Evolutionary conservation across 441 rosid genomes (phyloP).

Genomic region (Daphne laureola): DNA sequence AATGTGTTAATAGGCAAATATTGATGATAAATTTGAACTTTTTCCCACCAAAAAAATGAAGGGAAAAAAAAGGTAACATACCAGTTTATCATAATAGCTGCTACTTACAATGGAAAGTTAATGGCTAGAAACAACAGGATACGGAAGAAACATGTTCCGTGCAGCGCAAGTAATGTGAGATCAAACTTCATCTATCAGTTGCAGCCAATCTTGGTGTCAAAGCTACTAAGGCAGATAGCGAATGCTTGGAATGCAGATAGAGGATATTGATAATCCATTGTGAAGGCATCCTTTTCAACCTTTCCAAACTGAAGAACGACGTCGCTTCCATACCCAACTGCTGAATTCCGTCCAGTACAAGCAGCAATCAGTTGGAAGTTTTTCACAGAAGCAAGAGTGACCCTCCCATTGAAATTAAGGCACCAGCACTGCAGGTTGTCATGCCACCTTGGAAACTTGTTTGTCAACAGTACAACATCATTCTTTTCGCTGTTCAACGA

Average conservation of each 20-base stretch:
- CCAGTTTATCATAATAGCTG: neutral
- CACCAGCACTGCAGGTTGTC: constrained; percentile 79
- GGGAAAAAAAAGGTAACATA: too few relatives aligned
- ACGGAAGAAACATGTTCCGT: neutral
- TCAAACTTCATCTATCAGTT: too few relatives aligned
- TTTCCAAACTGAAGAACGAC: constrained; percentile 70
- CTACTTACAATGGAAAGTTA: constrained; percentile 8
- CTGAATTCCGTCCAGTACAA: constrained; percentile 25
- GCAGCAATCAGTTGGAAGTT: constrained; percentile 67
- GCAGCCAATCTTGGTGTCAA: constrained; percentile 67
- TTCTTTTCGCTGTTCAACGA: constrained; percentile 25
- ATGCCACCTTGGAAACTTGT: constrained; percentile 70
- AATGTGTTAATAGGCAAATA: too few relatives aligned
- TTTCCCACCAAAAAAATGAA: too few relatives aligned
- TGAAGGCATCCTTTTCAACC: constrained; percentile 62
- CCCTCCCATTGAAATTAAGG: constrained; percentile 68
- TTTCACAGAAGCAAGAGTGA: constrained; percentile 62
- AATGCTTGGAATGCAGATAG: constrained; percentile 73
- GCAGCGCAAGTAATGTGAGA: too few relatives aligned
- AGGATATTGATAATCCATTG: constrained; percentile 74
- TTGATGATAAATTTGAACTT: too few relatives aligned
- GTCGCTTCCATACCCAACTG: constrained; percentile 34
- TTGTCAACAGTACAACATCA: constrained; percentile 37
- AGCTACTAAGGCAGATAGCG: constrained; percentile 64
- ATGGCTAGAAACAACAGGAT: constrained; percentile 8